Conservation (phyloP, 2,329 filamentous ascomycete genomes). For the Zopfia rhizophila region DNA sequence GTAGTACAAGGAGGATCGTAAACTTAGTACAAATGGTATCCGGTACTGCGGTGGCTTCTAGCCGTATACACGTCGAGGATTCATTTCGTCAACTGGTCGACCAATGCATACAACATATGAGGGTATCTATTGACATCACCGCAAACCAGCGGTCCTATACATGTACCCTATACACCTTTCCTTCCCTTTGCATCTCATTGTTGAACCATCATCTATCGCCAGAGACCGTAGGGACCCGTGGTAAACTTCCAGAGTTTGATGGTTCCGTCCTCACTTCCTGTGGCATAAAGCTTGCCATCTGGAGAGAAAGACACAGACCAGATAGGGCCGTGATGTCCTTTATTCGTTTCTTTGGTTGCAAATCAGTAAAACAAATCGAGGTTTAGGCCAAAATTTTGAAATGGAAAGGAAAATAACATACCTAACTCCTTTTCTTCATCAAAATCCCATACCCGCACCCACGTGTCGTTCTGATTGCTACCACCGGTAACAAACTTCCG, state of each 20-base stretch:
- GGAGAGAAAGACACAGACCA: constrained; percentile 97
- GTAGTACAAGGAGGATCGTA: too few relatives aligned
- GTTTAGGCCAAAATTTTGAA: neutral
- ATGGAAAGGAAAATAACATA: constrained; percentile 57
- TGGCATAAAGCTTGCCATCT: constrained; percentile 95
- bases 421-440: constrained; percentile 83
- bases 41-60: too few relatives aligned
- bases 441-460: constrained; percentile 94
- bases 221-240: constrained; percentile 71
- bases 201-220: constrained; percentile 58
- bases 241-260: constrained; percentile 89
- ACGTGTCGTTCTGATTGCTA: constrained; percentile 80
- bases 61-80: too few relatives aligned
- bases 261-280: constrained; percentile 95
- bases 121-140: too few relatives aligned
- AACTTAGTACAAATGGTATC: too few relatives aligned
- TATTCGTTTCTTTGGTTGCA: constrained; percentile 87
- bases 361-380: constrained; percentile 7
- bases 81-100: too few relatives aligned
- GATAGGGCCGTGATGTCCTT: constrained; percentile 96
- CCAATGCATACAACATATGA: too few relatives aligned
- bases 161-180: too few relatives aligned
- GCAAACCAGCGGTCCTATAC: too few relatives aligned
- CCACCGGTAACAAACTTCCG: constrained; percentile 90
- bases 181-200: too few relatives aligned